Percentiles rank a stretch among this genome's conserved stretches.
Conservation (phyloP, 2,329 filamentous ascomycete genomes). For the Microsporum audouinii region DNA sequence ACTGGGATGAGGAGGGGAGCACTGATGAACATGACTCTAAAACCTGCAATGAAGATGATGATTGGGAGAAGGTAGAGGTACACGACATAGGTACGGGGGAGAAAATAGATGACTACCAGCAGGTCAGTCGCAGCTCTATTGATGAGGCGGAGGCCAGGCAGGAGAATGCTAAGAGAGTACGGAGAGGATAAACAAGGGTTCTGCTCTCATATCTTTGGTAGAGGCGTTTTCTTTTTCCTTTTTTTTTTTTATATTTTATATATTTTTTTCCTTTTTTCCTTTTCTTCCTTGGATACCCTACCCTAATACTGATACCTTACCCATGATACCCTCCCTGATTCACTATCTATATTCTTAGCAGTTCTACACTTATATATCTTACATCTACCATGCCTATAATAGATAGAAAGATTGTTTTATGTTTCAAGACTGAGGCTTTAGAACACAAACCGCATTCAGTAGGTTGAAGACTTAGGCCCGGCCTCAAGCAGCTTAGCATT, state of each 20-base stretch:
- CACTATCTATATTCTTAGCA: not conserved
- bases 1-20: slow-evolving; percentile 19
- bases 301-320: not conserved
- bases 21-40: not conserved
- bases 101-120: slow-evolving; percentile 24
- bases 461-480: too few relatives aligned
- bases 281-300: not conserved
- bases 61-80: slow-evolving; percentile 33
- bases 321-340: not conserved
- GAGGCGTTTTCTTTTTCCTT: not conserved
- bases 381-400: not conserved
- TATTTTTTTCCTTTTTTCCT: not conserved
- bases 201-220: not conserved
- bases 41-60: slow-evolving; percentile 24
- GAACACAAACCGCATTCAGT: too few relatives aligned
- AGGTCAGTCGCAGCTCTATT: slow-evolving; percentile 16
- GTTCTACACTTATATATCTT: not conserved
- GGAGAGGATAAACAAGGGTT: not conserved
- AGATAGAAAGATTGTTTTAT: not conserved
- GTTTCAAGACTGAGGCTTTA: not conserved
- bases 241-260: not conserved
- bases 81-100: slow-evolving; percentile 26
- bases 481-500: too few relatives aligned
- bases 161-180: not conserved
- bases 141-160: not conserved